Conservation (phyloP, 495 filamentous ascomycete genomes). For the Lasiosphaeria miniovina region DNA sequence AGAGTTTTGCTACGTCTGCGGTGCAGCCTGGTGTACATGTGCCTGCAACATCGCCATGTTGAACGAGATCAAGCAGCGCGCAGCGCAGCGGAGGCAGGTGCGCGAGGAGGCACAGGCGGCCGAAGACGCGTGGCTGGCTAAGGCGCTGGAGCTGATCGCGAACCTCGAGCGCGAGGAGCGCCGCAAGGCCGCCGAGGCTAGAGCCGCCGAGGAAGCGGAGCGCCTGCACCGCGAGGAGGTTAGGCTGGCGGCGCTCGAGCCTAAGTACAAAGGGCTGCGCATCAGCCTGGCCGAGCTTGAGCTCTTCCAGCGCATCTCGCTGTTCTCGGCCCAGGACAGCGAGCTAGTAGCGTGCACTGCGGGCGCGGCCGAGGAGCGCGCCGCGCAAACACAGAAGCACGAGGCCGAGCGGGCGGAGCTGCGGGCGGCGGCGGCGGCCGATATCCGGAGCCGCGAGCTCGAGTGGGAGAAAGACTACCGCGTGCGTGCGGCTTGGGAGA, state of each 20-base stretch:
- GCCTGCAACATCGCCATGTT: constrained; percentile 33
- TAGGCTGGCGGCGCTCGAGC: constrained; percentile 24
- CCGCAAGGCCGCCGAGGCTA: constrained; percentile 27
- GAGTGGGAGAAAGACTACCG: constrained; percentile 25
- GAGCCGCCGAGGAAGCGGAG: constrained; percentile 28
- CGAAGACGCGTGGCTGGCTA: constrained; percentile 31
- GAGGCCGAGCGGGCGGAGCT: constrained; percentile 24
- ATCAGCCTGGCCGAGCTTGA: constrained; percentile 23
- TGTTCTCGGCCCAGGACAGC: constrained; percentile 18
- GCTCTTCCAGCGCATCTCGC: constrained; percentile 19
- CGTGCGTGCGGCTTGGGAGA: constrained; percentile 27
- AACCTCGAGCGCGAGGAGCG: constrained; percentile 38
- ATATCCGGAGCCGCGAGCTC: constrained; percentile 21
- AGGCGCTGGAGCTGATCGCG: constrained; percentile 33
- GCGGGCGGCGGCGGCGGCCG: constrained; percentile 6
- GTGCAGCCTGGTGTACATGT: constrained; percentile 37
- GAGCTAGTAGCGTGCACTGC: constrained; percentile 11
- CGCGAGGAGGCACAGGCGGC: constrained; percentile 20
- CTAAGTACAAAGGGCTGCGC: constrained; percentile 28
- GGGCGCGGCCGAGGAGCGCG: constrained; percentile 5
- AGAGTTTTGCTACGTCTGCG: constrained; percentile 53
- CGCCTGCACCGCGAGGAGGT: constrained; percentile 28
- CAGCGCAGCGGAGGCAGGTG: constrained; percentile 16
- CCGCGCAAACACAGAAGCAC: constrained; percentile 21
- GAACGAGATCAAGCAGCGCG: constrained; percentile 14